Evolutionary conservation across 495 filamentous ascomycete genomes (phyloP).

Genomic region (Lasiosphaeriaceae sp.): DNA sequence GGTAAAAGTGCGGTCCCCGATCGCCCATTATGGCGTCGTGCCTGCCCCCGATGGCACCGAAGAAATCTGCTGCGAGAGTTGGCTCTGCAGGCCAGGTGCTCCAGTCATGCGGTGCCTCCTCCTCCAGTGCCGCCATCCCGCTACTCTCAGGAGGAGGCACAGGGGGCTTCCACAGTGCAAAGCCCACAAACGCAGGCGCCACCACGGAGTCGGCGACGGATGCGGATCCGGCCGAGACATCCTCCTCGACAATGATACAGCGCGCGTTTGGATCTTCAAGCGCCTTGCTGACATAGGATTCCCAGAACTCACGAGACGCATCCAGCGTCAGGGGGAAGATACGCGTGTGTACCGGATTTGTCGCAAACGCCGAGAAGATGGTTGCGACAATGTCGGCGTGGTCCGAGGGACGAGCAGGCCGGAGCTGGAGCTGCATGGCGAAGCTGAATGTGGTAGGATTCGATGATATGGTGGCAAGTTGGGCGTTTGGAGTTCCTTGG

Average conservation of each 20-base stretch:
- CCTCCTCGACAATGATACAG: neutral
- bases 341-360: conserved; percentile 3
- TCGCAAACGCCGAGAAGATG: conserved; percentile 19
- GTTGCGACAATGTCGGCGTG: conserved; percentile 11
- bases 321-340: neutral
- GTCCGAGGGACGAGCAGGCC: conserved; percentile 3
- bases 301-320: neutral
- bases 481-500: too few species aligned
- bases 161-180: neutral
- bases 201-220: neutral
- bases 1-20: conserved; percentile 36
- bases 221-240: neutral
- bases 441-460: too few species aligned
- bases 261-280: neutral
- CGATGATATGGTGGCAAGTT: too few species aligned
- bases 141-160: neutral
- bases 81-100: conserved; percentile 1
- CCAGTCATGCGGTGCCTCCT: neutral
- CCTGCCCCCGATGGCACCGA: conserved; percentile 10
- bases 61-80: conserved; percentile 13
- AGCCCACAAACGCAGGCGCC: neutral
- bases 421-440: conserved; percentile 1
- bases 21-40: conserved; percentile 31
- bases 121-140: neutral
- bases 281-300: neutral